Base-by-base conservation (phyloP, 2,329 filamentous ascomycete genomes). In the Monosporascus sp. region DNA sequence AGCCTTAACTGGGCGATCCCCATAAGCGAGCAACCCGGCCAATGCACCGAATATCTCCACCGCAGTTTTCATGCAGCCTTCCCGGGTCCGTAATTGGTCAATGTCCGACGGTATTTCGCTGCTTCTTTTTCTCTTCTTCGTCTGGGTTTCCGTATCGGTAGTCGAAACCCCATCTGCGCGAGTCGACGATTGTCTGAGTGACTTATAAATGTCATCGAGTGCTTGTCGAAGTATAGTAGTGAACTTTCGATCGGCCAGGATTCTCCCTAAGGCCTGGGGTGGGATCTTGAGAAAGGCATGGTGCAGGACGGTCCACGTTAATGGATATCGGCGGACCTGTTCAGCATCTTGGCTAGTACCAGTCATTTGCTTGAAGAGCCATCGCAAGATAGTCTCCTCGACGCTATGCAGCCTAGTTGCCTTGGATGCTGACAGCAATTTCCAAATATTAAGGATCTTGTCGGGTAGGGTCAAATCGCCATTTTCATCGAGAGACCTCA, bases 171-270 rank as follows among this genome's bases (percentile, higher is more conserved):
- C 49, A 31, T 57, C 57, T 14, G 51, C 47, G 31, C 52, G 50
- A 7, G 47, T 48, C 49, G 52, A 11, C n/a, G 50, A 49, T 24
- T 58, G 50, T 54, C 37, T 57, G 37, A 44, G 59, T 9, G 71
- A 64, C 4, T 62, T 65, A 1, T 76, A 75, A 38, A 80, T 59
- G 24, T 90, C 86, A 47, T 81, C 76, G 47, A 91, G 70, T 0
- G 85, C 82, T 60, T 83, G 80, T 60, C 85, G 82, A 42, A 95
- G 67, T 9, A 90, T 80, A 1, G 72, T 70, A 36, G 88, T 71
- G 50, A 95, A 89, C 46, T 82, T 79, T 52, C 85, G 78, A 53
- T 91, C 85, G 22, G 82, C 84, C 6, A 96, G 76, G 4, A 88
- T 83, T 53, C 84, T 84, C 8, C 89, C 88, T 24, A 89, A 75